Evolutionary conservation across 2,329 filamentous ascomycete genomes (phyloP).

Genomic region (Pseudocercospora eumusae): DNA sequence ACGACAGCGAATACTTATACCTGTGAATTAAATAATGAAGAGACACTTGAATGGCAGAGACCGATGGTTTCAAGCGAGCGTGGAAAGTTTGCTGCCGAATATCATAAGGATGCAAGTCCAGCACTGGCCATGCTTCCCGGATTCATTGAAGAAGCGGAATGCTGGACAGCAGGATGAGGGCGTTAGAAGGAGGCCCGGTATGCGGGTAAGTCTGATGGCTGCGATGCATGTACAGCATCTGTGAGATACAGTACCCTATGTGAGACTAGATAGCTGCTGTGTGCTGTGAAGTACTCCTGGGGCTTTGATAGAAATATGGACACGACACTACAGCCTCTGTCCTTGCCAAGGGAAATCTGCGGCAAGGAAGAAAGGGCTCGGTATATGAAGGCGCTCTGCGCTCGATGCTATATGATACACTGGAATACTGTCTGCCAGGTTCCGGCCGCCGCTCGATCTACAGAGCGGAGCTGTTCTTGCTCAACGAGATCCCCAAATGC

Average conservation of each 20-base stretch:
- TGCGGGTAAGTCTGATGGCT: conserved; percentile 5
- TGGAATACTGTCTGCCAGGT: no score
- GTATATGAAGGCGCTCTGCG: no score
- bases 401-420: no score
- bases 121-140: conserved; percentile 24
- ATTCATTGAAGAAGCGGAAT: conserved; percentile 20
- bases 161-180: conserved; percentile 1
- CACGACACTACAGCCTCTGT: no score
- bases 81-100: conserved; percentile 48
- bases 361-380: no score
- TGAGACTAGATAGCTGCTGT: neutral
- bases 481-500: no score
- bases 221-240: neutral
- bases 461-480: no score
- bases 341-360: no score
- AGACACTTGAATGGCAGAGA: conserved; percentile 1
- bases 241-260: neutral
- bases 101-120: conserved; percentile 55
- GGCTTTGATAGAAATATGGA: neutral
- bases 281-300: neutral
- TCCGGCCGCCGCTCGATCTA: no score
- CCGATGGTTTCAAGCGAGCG: neutral
- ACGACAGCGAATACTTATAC: conserved; percentile 65
- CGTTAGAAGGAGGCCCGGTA: conserved; percentile 12
- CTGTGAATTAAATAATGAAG: conserved; percentile 35